phyloP scores from a whole-genome alignment of 768 basidiomycete species.

The Leccinum rimulosum region DNA sequence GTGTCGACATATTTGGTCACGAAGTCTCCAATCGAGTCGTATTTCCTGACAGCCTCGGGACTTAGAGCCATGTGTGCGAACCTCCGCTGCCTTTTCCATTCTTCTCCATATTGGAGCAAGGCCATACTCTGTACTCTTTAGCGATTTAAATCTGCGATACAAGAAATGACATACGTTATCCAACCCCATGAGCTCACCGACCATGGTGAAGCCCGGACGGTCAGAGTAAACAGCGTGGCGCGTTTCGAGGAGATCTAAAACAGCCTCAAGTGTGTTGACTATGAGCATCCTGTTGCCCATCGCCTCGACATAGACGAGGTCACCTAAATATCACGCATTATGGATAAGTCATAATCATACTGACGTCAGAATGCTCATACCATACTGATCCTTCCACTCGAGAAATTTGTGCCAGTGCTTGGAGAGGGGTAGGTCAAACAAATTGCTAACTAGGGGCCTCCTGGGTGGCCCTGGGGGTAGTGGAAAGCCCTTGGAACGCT shows the following conservation, averaged over 20 bases:
- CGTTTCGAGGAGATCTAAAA: slow-evolving; percentile 31
- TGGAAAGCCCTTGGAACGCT: slow-evolving; percentile 7
- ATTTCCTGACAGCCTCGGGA: slow-evolving; percentile 30
- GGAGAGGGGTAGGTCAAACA: slow-evolving; percentile 9
- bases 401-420: slow-evolving; percentile 10
- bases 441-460: slow-evolving; percentile 3
- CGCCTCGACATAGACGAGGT: slow-evolving; percentile 28
- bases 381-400: slow-evolving; percentile 10
- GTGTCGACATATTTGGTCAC: slow-evolving; percentile 16
- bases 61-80: slow-evolving; percentile 32
- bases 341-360: not conserved
- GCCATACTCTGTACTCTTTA: slow-evolving; percentile 20
- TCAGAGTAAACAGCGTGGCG: slow-evolving; percentile 30
- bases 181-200: slow-evolving; percentile 35
- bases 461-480: slow-evolving; percentile 7
- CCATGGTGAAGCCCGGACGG: slow-evolving; percentile 35
- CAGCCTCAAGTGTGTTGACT: slow-evolving; percentile 26
- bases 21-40: slow-evolving; percentile 31
- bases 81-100: slow-evolving; percentile 25
- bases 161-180: slow-evolving; percentile 7
- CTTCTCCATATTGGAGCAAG: slow-evolving; percentile 21
- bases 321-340: slow-evolving; percentile 17
- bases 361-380: not conserved
- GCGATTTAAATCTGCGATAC: not conserved
- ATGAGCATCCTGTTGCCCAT: slow-evolving; percentile 30